These are phyloP conservation scores for Carex kokanica DNA, from an alignment of 176 grass and related monocot species.

Conservation along the genomic window DNA sequence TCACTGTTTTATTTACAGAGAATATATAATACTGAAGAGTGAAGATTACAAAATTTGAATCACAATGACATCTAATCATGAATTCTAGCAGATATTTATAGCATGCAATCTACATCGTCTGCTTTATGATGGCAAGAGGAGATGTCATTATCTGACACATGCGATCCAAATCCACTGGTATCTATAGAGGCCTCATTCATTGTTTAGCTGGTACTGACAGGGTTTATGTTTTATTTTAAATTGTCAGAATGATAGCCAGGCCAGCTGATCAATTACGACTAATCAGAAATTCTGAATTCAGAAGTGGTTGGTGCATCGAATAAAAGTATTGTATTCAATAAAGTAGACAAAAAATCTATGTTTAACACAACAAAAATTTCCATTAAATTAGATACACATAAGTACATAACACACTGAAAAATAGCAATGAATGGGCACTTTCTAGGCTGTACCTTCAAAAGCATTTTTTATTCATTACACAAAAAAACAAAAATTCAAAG, in stretches of 20 bases:
- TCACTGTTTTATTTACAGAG: too few species aligned
- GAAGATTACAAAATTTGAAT: neutral
- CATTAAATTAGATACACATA: neutral
- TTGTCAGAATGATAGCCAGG: neutral
- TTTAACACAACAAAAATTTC: neutral
- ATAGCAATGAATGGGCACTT: neutral
- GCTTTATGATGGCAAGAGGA: too few species aligned
- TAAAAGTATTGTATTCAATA: neutral
- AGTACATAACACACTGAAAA: too few species aligned
- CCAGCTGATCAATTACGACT: neutral
- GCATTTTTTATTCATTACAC: too few species aligned
- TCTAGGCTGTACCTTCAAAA: neutral
- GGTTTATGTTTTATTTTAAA: neutral
- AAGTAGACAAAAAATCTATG: neutral
- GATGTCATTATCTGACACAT: too few species aligned
- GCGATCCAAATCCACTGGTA: too few species aligned
- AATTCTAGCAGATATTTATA: too few species aligned
- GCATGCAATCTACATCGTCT: too few species aligned
- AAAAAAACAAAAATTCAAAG: too few species aligned
- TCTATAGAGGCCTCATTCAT: neutral
- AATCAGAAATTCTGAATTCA: neutral
- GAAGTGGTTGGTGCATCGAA: neutral
- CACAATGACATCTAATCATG: too few species aligned
- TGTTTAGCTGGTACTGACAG: neutral
- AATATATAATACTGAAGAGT: too few species aligned